Evolutionary conservation across 2,329 filamentous ascomycete genomes (phyloP), one percentile per base, ranked within the genome.

Genomic region (Diaporthe amygdali): DNA sequence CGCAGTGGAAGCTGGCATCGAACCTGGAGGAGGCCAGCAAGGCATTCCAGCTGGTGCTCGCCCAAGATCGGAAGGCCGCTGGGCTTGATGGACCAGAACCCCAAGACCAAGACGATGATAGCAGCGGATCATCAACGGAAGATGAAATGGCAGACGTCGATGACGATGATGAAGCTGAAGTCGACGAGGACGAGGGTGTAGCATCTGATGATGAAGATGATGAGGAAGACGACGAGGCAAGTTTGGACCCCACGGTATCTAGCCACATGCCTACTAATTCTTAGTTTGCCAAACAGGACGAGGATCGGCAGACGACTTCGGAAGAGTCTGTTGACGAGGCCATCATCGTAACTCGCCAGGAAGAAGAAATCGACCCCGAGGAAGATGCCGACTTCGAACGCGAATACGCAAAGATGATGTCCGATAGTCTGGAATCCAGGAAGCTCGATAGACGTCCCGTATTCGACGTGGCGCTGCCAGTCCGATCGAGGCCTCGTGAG

Each of bases 371-470:
- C 70, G 95, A 99, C 75, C 95, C 96, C 0, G 95, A 98, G 82
- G 94, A 93, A 49, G 96, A 99, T 78, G 96, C 96, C 8, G 96
- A 99, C 51, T 99, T 99, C 79, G 97, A 99, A 79, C 94, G 96
- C 76, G 96, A 98, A 82, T 96, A 97, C 81, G 95, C 96, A 46
- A 98, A 97, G 82, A 93, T 99, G 90, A 98, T 99, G 96, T 90
- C 95, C 64, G 96, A 99, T 81, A 98, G 96, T 83, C 85, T 97
- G 77, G 96, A 99, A 76, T 97, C 96, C 5, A 91, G 96, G 76
- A 98, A 97, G 77, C 97, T 97, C 76, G 96, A 99, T 78, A 93
- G 96, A 73, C 98, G 97, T 82, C 91, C 94, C 34, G 88, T 96
- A 66, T 98, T 99, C 78, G 97, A 99, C 80, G 94, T 98, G n/a